Evolutionary conservation across 1,284 basidiomycete species (phyloP).

Genomic region (Chiua sp.): DNA sequence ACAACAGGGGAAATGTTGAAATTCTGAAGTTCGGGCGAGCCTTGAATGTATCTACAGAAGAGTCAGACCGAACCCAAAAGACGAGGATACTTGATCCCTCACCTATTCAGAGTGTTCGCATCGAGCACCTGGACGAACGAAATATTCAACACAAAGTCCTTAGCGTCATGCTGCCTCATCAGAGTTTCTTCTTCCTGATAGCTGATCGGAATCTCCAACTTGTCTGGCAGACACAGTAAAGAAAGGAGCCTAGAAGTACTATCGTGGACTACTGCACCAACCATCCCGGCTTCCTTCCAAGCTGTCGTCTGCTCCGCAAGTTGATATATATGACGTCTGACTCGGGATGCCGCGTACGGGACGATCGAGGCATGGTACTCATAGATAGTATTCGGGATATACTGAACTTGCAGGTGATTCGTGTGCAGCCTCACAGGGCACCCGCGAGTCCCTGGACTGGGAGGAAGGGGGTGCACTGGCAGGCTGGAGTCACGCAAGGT

Average conservation of each 20-base stretch:
- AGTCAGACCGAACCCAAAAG: background rate
- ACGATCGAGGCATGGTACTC: conserved; percentile 69
- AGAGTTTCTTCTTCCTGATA: conserved; percentile 65
- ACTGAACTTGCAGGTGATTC: conserved; percentile 74
- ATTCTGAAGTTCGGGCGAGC: conserved; percentile 54
- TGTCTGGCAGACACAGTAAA: conserved; percentile 55
- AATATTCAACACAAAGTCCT: conserved; percentile 64
- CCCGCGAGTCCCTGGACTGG: conserved; percentile 52
- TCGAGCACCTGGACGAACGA: conserved; percentile 59
- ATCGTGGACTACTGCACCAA: conserved; percentile 68
- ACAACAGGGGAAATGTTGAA: conserved; percentile 62
- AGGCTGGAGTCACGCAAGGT: too few species aligned
- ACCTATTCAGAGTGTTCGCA: conserved; percentile 57
- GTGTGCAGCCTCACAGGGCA: conserved; percentile 63
- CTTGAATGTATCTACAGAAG: conserved; percentile 52
- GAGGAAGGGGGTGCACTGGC: too few species aligned
- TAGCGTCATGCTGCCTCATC: conserved; percentile 43
- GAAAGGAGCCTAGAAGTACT: conserved; percentile 64
- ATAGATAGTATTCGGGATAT: conserved; percentile 59
- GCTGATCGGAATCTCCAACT: conserved; percentile 55
- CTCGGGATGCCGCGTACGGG: conserved; percentile 51
- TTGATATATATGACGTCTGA: conserved; percentile 68
- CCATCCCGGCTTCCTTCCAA: conserved; percentile 58
- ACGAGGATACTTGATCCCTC: too few species aligned
- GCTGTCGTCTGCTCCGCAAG: conserved; percentile 62